Evolutionary conservation across 495 filamentous ascomycete genomes (phyloP).

Genomic region (Cladorrhinum samala): DNA sequence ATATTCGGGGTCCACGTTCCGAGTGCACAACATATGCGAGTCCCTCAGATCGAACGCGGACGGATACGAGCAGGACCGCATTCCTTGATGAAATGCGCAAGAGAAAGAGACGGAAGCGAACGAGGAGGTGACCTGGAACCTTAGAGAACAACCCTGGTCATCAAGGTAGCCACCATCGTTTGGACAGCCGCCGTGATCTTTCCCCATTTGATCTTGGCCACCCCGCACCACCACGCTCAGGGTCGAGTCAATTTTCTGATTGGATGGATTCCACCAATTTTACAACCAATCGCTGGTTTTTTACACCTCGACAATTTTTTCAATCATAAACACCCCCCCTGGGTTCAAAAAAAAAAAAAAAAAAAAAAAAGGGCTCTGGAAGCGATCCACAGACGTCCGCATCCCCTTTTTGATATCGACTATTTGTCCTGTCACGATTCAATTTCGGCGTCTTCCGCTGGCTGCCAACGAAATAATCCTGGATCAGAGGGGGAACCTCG

Average conservation of each 20-base stretch:
- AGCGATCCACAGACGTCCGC: too few species aligned
- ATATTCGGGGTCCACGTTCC: too few species aligned
- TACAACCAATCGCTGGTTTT: slow-evolving; percentile 15
- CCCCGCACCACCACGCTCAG: slow-evolving; percentile 3
- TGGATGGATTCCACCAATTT: slow-evolving; percentile 19
- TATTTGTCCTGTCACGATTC: too few species aligned
- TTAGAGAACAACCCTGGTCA: not conserved
- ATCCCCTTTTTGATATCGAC: too few species aligned
- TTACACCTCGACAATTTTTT: not conserved
- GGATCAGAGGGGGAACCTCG: too few species aligned
- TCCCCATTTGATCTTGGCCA: slow-evolving; percentile 18
- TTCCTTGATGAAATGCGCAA: not conserved
- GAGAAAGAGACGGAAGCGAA: too few species aligned
- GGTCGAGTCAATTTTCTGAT: slow-evolving; percentile 20
- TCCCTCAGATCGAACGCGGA: not conserved
- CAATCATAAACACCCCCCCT: slow-evolving; percentile 3
- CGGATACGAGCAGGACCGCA: slow-evolving; percentile 6
- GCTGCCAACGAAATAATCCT: too few species aligned
- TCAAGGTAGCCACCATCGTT: slow-evolving; percentile 16
- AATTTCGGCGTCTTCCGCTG: too few species aligned
- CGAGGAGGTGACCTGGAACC: too few species aligned
- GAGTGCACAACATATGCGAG: not conserved
- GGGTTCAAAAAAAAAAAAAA: too few species aligned
- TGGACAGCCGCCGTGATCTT: slow-evolving; percentile 13
- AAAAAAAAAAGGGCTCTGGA: not conserved